Base-by-base conservation (phyloP, 2,329 filamentous ascomycete species). In the Ilyonectria destructans region DNA sequence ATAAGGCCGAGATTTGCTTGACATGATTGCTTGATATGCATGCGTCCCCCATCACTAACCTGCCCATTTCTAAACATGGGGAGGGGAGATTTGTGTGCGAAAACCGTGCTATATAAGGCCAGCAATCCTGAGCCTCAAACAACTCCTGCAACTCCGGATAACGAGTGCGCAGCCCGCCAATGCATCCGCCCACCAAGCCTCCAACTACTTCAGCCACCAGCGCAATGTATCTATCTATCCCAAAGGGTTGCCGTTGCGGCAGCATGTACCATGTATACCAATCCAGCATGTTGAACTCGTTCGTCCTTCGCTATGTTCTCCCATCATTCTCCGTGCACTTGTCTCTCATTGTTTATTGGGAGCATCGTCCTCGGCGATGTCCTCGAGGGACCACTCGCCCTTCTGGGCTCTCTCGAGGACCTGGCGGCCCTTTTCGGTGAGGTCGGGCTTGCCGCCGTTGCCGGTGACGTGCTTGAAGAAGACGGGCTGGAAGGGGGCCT, bases 401-500 rank as follows among this genome's bases (percentile, higher is more conserved):
- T 84, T 84, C 73, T 89, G 87, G 10, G 87, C 86, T 46, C 84
- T 81, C 68, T 86, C 83, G 3, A 89, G 82, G 7, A 88, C 83
- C 74, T 82, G 77, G 5, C 78, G 82, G 21, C 87, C 87, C 79
- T 86, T 88, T 3, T 86, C 85, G 5, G 86, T 88, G 69, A 89
- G 82, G 46, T 87, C 84, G 1, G 87, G 87, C 77, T 86, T 86
- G 63, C 87, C 87, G 56, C 84, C 85, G 67, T 88, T 89, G 73
- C 87, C 87, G 10, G 84, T 85, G 61, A 83, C 82, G 76, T 89
- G 86, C 74, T 84, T 90, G 82, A 99, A 99, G 83, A 97, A 99
- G 49, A 94, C 87, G n/a, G 96, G 96, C 72, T 91, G 86, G 91
- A 93, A 99, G 37, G 89, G 88, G 66, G 89, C 87, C 13, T 90